A percentile compares a stretch with the other conserved stretches of the same genome.
These are phyloP conservation scores for Termitomyces sp. DNA, from an alignment of 768 basidiomycete genomes.

Conservation along the genomic window DNA sequence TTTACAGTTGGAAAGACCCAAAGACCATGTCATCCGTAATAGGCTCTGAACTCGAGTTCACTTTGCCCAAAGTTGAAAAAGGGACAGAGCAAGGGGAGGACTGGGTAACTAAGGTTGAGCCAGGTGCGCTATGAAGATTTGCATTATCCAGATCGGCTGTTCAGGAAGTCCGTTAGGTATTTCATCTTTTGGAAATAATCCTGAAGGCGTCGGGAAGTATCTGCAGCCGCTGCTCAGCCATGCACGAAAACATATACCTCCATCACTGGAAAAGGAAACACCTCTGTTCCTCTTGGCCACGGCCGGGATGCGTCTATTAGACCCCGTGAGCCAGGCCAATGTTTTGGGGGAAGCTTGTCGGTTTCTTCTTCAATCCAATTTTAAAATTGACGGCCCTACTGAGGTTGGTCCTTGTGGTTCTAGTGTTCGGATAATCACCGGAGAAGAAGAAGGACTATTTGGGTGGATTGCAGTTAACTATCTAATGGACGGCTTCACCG, in stretches of 20 bases:
- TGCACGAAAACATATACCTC: constrained; percentile 78
- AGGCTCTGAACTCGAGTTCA: constrained; percentile 44
- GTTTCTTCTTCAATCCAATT: constrained; percentile 74
- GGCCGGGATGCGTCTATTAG: constrained; percentile 91
- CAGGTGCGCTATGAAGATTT: constrained; percentile 52
- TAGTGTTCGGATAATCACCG: constrained; percentile 90
- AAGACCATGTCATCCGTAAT: constrained; percentile 42
- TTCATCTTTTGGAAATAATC: constrained; percentile 70
- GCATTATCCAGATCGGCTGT: neutral
- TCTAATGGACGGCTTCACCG: constrained; percentile 91
- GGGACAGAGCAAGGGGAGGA: constrained; percentile 75
- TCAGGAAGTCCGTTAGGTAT: constrained; percentile 50
- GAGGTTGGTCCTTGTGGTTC: constrained; percentile 81
- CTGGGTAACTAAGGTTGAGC: constrained; percentile 91
- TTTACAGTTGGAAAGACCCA: constrained; percentile 95
- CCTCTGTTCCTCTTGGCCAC: constrained; percentile 94
- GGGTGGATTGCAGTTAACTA: constrained; percentile 99
- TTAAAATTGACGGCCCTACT: constrained; percentile 66
- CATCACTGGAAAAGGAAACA: constrained; percentile 77
- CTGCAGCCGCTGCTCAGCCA: constrained; percentile 79
- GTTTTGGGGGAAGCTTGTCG: constrained; percentile 75
- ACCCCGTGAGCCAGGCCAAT: constrained; percentile 57
- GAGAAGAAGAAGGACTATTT: constrained; percentile 96
- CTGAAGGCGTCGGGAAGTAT: constrained; percentile 66
- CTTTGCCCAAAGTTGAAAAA: constrained; percentile 85